A percentile compares a stretch with the other conserved stretches of the same genome.
These are phyloP conservation scores for Sparassis latifolia DNA, from an alignment of 1,284 basidiomycete species.

Conservation along the genomic window DNA sequence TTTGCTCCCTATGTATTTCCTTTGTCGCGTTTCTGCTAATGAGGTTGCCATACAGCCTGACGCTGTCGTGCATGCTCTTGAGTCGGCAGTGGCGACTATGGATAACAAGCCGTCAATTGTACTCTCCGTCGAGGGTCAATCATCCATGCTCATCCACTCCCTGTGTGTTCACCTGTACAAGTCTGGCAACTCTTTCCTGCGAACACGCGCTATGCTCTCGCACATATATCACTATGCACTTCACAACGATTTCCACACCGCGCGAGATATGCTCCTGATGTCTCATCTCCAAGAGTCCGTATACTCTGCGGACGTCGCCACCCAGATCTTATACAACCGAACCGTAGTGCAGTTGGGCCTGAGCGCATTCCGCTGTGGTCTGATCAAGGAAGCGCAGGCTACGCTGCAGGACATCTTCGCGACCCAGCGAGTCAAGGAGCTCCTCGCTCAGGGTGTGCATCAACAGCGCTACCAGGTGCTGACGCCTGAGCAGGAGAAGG, in stretches of 20 bases:
- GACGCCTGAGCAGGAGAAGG: constrained; percentile 93
- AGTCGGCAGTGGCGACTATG: constrained; percentile 54
- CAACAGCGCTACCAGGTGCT: constrained; percentile 86
- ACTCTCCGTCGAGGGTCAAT: constrained; percentile 47
- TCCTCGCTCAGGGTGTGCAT: constrained; percentile 95
- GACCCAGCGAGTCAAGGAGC: constrained; percentile 93
- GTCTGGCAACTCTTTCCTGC: constrained; percentile 83
- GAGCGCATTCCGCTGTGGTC: constrained; percentile 92
- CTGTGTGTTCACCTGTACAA: constrained; percentile 94
- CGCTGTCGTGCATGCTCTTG: constrained; percentile 87
- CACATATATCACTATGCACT: constrained; percentile 98
- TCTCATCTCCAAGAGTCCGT: constrained; percentile 97
- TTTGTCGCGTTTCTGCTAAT: constrained; percentile 6
- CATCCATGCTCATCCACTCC: constrained; percentile 76
- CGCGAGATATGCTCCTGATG: constrained; percentile 98
- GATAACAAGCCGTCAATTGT: constrained; percentile 55
- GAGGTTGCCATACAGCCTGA: constrained; percentile 61
- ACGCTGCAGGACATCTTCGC: constrained; percentile 95
- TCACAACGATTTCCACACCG: constrained; percentile 94
- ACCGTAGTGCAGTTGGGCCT: constrained; percentile 96
- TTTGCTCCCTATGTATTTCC: constrained; percentile 25
- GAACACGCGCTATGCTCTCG: constrained; percentile 94
- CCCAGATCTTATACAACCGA: constrained; percentile 98
- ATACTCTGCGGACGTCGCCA: constrained; percentile 91
- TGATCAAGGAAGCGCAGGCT: constrained; percentile 91